Percentiles rank a stretch among this genome's conserved stretches.
Evolutionary conservation across 495 filamentous ascomycete genomes (phyloP).

Genomic region (Aspergillus affinis): DNA sequence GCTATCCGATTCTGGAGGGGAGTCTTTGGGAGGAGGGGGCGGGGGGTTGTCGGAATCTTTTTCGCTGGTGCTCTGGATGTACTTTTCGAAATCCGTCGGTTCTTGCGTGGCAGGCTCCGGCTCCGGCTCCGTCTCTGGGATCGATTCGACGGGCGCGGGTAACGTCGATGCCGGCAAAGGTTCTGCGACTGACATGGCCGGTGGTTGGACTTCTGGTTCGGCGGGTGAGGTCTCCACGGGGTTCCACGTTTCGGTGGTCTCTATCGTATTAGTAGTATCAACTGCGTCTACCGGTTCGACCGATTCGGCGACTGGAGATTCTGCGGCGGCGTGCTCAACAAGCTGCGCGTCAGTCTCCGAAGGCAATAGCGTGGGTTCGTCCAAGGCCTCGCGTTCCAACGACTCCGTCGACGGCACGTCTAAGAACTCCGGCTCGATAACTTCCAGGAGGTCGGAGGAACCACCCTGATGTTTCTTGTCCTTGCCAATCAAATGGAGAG

Average conservation of each 20-base stretch:
- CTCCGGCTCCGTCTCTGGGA: not conserved
- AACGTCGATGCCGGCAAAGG: not conserved
- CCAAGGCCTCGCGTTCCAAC: conserved; percentile 3
- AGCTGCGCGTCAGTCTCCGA: not conserved
- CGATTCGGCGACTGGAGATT: not conserved
- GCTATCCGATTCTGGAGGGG: conserved; percentile 34
- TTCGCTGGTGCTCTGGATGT: conserved; percentile 42
- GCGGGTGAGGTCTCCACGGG: conserved; percentile 26
- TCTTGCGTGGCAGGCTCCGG: conserved; percentile 9
- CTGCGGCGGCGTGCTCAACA: not conserved
- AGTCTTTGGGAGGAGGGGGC: conserved; percentile 40
- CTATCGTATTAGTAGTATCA: not conserved
- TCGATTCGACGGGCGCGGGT: not conserved
- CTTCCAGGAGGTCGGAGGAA: conserved; percentile 26
- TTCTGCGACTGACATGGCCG: not conserved
- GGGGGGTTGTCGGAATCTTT: conserved; percentile 35
- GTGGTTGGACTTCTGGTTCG: not conserved
- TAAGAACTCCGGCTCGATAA: conserved; percentile 13
- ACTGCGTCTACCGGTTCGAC: not conserved
- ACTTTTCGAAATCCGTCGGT: conserved; percentile 47
- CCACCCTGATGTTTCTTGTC: conserved; percentile 18
- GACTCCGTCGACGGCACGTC: not conserved
- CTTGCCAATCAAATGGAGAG: conserved; percentile 22
- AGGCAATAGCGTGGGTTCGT: not conserved
- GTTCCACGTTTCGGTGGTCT: conserved; percentile 2